A percentile compares a stretch with the other conserved stretches of the same genome.
Conservation (phyloP, 176 grass and related monocot genomes). For the Elaeis guineensis region DNA sequence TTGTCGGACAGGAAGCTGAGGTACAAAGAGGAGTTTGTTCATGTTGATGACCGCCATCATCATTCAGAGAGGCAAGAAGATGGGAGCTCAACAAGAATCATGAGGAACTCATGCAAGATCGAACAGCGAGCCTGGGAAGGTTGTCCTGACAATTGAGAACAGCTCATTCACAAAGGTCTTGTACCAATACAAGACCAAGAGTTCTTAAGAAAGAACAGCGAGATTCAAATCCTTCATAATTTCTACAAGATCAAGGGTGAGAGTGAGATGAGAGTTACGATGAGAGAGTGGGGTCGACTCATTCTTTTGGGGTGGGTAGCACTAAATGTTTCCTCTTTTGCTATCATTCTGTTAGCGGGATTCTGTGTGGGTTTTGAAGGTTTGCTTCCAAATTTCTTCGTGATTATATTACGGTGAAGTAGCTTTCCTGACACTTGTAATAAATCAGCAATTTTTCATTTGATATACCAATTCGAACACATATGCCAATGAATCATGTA, state of each 20-base stretch:
- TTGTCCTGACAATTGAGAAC: conserved; percentile 75
- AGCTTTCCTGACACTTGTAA: no score
- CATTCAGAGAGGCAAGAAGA: conserved; percentile 69
- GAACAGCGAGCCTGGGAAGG: conserved; percentile 61
- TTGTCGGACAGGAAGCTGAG: conserved; percentile 86
- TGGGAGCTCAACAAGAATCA: conserved; percentile 35
- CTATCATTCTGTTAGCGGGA: neutral
- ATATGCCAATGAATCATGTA: no score
- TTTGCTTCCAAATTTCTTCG: neutral
- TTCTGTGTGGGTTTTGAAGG: neutral
- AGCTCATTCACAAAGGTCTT: conserved; percentile 46
- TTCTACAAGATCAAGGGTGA: neutral
- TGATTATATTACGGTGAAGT: no score
- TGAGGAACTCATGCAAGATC: conserved; percentile 77
- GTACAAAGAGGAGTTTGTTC: conserved; percentile 96
- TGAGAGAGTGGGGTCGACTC: neutral
- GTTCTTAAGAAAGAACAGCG: conserved; percentile 4
- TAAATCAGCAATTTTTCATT: no score
- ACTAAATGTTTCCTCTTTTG: neutral
- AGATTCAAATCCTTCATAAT: no score
- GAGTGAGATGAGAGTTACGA: neutral
- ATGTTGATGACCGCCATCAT: conserved; percentile 71
- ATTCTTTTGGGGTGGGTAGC: neutral
- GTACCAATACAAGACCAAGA: conserved; percentile 72
- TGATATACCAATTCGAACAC: no score